Percentiles rank a stretch among this genome's conserved stretches.
phyloP scores from a whole-genome alignment of 371 early-diverging fungal genomes.

The Mortierella sp. region DNA sequence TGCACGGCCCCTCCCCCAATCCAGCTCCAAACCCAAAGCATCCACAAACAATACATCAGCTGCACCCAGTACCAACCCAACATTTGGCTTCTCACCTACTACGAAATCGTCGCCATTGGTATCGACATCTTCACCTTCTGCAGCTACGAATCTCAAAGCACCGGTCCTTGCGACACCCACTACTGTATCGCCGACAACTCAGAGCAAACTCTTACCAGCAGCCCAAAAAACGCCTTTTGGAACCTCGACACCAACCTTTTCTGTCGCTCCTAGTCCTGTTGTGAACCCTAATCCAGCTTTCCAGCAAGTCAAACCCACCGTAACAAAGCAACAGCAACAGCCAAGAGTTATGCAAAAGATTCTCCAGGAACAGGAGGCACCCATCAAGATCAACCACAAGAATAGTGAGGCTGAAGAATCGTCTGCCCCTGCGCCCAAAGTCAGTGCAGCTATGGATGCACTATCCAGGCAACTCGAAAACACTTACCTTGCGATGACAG shows the following conservation, averaged over 20 bases:
- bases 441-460: conserved; percentile 50
- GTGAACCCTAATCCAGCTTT: conserved; percentile 32
- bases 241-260: neutral
- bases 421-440: conserved; percentile 34
- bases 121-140: neutral
- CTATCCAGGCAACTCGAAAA: conserved; percentile 52
- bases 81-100: neutral
- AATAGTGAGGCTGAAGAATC: conserved; percentile 20
- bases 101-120: conserved; percentile 11
- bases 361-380: conserved; percentile 32
- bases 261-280: conserved; percentile 23
- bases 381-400: conserved; percentile 28
- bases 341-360: conserved; percentile 26
- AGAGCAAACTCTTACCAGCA: neutral
- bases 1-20: conserved; percentile 14
- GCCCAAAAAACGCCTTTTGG: conserved; percentile 21
- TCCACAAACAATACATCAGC: neutral
- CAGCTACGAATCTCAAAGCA: conserved; percentile 4
- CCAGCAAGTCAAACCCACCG: conserved; percentile 21
- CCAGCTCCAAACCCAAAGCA: conserved; percentile 11
- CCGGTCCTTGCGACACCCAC: neutral
- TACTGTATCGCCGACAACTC: neutral
- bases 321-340: conserved; percentile 6
- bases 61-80: neutral
- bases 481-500: conserved; percentile 49